phyloP scores from a whole-genome alignment of 805 yeast species.

The Candida hispaniensis region DNA sequence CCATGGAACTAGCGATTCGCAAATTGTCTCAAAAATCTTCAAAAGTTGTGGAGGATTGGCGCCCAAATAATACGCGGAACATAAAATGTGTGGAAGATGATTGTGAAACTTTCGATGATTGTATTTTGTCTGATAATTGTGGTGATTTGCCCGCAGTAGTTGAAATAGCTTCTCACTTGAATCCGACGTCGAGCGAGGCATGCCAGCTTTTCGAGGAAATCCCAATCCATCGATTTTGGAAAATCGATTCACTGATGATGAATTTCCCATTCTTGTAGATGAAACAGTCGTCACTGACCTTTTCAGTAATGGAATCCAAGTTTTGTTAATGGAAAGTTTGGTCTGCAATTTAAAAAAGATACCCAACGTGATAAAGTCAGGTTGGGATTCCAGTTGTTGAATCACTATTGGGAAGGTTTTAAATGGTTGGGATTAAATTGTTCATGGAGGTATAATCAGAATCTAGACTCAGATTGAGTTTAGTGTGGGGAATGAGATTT shows the following conservation, averaged over 20 bases:
- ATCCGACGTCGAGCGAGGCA: conserved; percentile 17
- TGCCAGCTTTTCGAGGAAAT: conserved; percentile 1
- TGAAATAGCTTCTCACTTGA: conserved; percentile 24
- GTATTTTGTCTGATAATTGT: conserved; percentile 25
- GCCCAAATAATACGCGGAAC: conserved; percentile 31
- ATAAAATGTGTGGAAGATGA: conserved; percentile 28
- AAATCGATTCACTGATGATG: background rate
- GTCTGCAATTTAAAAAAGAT: too few relatives aligned
- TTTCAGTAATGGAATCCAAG: too few relatives aligned
- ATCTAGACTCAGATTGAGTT: too few relatives aligned
- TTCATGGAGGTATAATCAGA: too few relatives aligned
- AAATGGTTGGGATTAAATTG: too few relatives aligned
- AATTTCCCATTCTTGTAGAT: conserved; percentile 2
- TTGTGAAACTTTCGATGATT: conserved; percentile 26
- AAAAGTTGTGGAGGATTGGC: conserved; percentile 27
- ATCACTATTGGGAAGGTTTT: too few relatives aligned
- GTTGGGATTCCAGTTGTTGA: too few relatives aligned
- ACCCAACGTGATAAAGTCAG: too few relatives aligned
- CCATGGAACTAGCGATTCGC: conserved; percentile 26
- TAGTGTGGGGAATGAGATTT: too few relatives aligned
- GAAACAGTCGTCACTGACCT: background rate
- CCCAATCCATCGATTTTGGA: conserved; percentile 8
- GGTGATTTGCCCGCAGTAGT: conserved; percentile 27
- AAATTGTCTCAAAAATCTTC: conserved; percentile 25
- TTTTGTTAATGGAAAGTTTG: too few relatives aligned